A percentile compares a stretch with the other conserved stretches of the same genome.
Conservation (phyloP, 768 basidiomycete genomes). For the Mrakia hoshinonis region DNA sequence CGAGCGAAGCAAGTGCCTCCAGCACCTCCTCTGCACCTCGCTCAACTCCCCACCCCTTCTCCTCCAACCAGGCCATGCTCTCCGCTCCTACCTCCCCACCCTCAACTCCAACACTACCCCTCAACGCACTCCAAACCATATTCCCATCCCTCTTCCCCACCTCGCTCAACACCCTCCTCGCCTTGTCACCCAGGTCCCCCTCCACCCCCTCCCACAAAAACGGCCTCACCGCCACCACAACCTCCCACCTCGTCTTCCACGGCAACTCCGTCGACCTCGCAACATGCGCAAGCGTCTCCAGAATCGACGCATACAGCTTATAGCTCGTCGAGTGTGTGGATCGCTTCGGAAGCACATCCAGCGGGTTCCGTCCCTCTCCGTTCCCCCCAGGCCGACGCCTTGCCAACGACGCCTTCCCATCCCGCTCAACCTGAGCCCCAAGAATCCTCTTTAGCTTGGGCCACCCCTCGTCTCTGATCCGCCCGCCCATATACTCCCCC, state of each 20-base stretch:
- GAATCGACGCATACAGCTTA: slow-evolving; percentile 63
- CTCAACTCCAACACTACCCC: too few species aligned
- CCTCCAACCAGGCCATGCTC: too few species aligned
- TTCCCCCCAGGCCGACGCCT: slow-evolving; percentile 49
- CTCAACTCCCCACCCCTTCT: not conserved
- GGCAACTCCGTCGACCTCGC: slow-evolving; percentile 53
- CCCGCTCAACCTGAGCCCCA: slow-evolving; percentile 53
- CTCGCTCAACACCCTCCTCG: too few species aligned
- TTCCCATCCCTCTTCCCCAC: too few species aligned
- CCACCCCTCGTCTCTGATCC: slow-evolving; percentile 91
- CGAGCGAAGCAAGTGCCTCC: not conserved
- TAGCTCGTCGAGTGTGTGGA: slow-evolving; percentile 44
- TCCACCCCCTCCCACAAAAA: not conserved
- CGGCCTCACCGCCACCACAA: not conserved
- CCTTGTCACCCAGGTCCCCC: too few species aligned
- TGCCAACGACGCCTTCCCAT: slow-evolving; percentile 56
- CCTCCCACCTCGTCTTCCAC: slow-evolving; percentile 53
- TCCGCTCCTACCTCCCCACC: too few species aligned
- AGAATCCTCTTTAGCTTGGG: slow-evolving; percentile 65
- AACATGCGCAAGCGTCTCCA: slow-evolving; percentile 53
- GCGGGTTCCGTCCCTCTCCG: slow-evolving; percentile 38
- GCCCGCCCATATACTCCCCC: slow-evolving; percentile 74
- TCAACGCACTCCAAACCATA: too few species aligned
- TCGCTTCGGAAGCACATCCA: not conserved
- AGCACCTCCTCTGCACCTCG: not conserved